Base-by-base conservation (phyloP, 768 basidiomycete species). In the Pisolithus albus region DNA sequence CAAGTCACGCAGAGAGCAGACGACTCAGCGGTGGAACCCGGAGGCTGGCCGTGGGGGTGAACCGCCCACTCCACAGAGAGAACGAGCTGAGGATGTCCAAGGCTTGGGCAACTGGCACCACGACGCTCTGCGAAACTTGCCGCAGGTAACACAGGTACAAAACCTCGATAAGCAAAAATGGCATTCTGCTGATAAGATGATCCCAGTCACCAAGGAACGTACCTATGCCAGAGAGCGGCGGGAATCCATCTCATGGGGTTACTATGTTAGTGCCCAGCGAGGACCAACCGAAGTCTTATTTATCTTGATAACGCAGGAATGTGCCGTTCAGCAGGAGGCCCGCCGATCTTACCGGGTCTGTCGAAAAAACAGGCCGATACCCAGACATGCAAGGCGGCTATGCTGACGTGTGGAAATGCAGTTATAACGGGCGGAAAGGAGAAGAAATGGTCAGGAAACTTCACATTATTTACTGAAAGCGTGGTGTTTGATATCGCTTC, bases 321-420 rank as follows among this genome's bases (percentile, higher is more conserved):
- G 28, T 16, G 5, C 6, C 24, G 15, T 45, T 8, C 43, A 28
- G 15, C n/a, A 13, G 10, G 41, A 19, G 23, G 9, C 24, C 23
- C 13, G 5, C 16, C 16, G 43, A 45, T 11, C 26, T 45, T 16
- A 45, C 43, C 7, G 11, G 24, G 11, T 45, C 28, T 16, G 28
- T 45, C 43, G 8, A 45, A 16, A 26, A 30, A 15, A 45, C 7
- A n/a, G 26, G 16, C 15, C 23, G 8, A n/a, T 45, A n/a, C 15
- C 15, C 19, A 5, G 50, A 36, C 4, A 19, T 21, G 18, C 28
- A 21, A n/a, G 51, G 51, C 21, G 51, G 51, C 23, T 30, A 21
- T 41, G 32, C 51, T n/a, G 51, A 52, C 50, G 47, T 52, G 16
- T 52, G 51, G 51, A 39, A 32, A 32, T 52, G 47, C 40, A 36